phyloP scores from a whole-genome alignment of 2,329 filamentous ascomycete genomes.

The Tolypocladium guangdongense region DNA sequence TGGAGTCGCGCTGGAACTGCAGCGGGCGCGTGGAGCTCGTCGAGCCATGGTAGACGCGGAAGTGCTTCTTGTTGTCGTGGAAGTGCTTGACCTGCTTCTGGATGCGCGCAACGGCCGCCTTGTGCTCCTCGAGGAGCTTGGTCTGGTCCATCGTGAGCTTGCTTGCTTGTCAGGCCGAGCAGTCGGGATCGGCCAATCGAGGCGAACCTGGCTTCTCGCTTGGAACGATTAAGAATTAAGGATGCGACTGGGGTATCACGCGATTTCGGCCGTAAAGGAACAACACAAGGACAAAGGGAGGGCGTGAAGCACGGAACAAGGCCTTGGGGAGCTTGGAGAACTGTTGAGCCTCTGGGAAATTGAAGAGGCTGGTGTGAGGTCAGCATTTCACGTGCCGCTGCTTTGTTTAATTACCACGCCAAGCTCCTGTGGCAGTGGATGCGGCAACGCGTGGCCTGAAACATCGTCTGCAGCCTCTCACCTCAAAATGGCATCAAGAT shows the following conservation, averaged over 20 bases:
- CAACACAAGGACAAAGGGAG: neutral
- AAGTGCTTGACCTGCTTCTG: constrained; percentile 16
- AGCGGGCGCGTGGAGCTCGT: constrained; percentile 47
- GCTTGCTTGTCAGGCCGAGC: neutral
- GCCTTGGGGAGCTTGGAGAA: neutral
- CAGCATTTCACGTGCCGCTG: neutral
- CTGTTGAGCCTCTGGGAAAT: neutral
- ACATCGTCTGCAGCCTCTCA: no score
- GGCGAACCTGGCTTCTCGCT: neutral
- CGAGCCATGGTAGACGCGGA: constrained; percentile 50
- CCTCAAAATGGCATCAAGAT: neutral
- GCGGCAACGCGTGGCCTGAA: no score
- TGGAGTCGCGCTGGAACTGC: constrained; percentile 22
- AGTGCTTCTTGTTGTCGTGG: constrained; percentile 27
- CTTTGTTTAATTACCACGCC: neutral
- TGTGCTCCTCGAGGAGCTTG: constrained; percentile 16
- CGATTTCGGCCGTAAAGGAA: neutral
- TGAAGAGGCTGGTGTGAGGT: neutral
- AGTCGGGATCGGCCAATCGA: neutral
- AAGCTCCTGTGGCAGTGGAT: neutral
- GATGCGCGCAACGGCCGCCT: constrained; percentile 13
- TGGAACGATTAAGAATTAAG: neutral
- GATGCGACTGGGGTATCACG: neutral
- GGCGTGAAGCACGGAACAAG: neutral
- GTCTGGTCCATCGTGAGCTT: neutral